Base-by-base conservation (phyloP, 495 filamentous ascomycete genomes). In the Penicillium ochrochloron region DNA sequence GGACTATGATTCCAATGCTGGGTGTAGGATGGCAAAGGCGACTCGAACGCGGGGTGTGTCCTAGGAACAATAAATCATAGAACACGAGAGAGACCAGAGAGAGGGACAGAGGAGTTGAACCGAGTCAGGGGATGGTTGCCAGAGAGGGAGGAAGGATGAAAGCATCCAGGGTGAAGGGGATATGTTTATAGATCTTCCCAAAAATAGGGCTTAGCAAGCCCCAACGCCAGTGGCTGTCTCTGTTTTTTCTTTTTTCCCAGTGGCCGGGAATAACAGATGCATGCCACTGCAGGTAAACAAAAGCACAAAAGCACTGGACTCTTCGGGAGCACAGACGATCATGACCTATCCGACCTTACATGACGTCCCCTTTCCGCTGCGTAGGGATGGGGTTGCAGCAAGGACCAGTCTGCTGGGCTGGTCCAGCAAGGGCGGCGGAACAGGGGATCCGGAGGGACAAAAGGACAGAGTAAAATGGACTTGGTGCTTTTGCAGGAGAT, bases 201-300 rank as follows among this genome's bases (percentile, higher is more conserved):
- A 66, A 74, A 76, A 73, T 71, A 69, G 71, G 65, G 66, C 61
- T 56, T 65, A 53, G 54, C 53, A 56, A 9, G 9, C 52, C 62
- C 53, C 50, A 17, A 44, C 59, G 35, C 42, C 33, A 52, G 59
- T 65, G 62, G 51, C 51, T 54, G 51, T 34, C 27, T 9, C 14
- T 54, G 8, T 15, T 53, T 53, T 53, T n/a, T 3, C n/a, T 5
- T 14, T 19, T 25, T 17, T 37, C 17, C 60, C 64, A 60, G 62
- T 67, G 72, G 68, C 64, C 70, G 65, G 62, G 67, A 57, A 64
- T 48, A 57, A 57, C 66, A 61, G 72, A 72, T 73, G 76, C 79
- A 82, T 82, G 72, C 78, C 78, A 76, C 74, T 78, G 77, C 74
- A 70, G 66, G 76, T 80, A 80, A 82, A 82, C 79, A 82, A 76